Conservation (phyloP, 225 moss, liverwort and hornwort genomes). For the Anthoceros angustus region DNA sequence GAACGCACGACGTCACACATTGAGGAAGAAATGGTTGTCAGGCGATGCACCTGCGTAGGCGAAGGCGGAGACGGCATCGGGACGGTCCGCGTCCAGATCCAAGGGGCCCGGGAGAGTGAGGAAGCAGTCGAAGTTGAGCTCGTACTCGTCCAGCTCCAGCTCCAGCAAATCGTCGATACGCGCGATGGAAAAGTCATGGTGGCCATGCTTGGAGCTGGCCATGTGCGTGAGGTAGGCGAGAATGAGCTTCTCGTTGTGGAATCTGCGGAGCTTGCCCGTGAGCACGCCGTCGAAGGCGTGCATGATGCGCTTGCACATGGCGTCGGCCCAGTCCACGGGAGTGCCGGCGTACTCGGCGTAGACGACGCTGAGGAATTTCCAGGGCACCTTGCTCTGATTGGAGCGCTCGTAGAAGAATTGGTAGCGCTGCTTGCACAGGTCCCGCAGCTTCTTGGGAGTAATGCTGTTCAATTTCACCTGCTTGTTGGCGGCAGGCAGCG, state of each 20-base stretch:
- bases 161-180: not conserved
- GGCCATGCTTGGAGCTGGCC: not conserved
- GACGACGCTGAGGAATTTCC: conserved; percentile 4
- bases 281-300: conserved; percentile 3
- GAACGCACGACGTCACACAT: too few relatives aligned
- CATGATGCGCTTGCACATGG: conserved; percentile 6
- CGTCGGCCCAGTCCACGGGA: not conserved
- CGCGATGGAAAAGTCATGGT: not conserved
- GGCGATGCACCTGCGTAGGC: not conserved
- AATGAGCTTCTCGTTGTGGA: conserved; percentile 1
- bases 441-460: conserved; percentile 3
- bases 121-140: not conserved
- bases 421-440: conserved; percentile 4
- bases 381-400: conserved; percentile 1
- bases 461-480: conserved; percentile 4
- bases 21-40: not conserved
- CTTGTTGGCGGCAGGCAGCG: conserved; percentile 5
- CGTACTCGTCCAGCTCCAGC: not conserved
- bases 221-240: conserved; percentile 1
- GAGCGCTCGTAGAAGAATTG: conserved; percentile 5
- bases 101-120: not conserved
- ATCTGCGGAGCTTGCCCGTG: not conserved
- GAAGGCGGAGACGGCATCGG: not conserved
- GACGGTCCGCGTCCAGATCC: not conserved
- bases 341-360: conserved; percentile 4